Percentiles rank a stretch among this genome's conserved stretches.
Conservation (phyloP, 2,329 filamentous ascomycete genomes). For the Xylariaceae sp. region DNA sequence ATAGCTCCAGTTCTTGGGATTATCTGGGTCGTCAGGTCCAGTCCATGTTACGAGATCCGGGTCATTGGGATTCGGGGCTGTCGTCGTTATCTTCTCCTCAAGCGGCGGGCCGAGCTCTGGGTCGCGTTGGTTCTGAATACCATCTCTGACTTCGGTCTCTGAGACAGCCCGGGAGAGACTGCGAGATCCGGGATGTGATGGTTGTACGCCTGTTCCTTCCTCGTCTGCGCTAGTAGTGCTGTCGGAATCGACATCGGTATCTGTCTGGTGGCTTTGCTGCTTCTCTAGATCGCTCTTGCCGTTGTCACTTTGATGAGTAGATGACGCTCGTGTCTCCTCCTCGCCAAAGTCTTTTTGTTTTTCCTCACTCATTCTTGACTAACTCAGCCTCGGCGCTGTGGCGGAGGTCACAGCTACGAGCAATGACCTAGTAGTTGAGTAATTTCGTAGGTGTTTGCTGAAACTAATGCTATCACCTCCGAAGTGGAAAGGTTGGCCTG, state of each 20-base stretch:
- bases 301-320: conserved; percentile 1
- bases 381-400: too few relatives aligned
- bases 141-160: conserved; percentile 37
- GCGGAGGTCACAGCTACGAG: too few relatives aligned
- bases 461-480: too few relatives aligned
- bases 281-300: conserved; percentile 9
- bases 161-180: conserved; percentile 31
- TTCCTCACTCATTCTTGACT: too few relatives aligned
- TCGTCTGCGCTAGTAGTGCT: neutral
- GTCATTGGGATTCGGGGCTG: conserved; percentile 29
- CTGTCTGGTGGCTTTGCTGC: conserved; percentile 7
- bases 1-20: conserved; percentile 53
- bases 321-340: conserved; percentile 1
- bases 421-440: too few relatives aligned
- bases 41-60: conserved; percentile 47
- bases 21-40: conserved; percentile 47
- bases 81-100: conserved; percentile 21
- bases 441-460: too few relatives aligned
- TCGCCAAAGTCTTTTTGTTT: neutral
- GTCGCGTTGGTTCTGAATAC: conserved; percentile 36
- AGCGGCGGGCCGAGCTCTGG: conserved; percentile 30
- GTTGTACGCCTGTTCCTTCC: neutral
- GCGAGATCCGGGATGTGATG: conserved; percentile 8
- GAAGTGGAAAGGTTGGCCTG: too few relatives aligned
- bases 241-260: conserved; percentile 8